phyloP scores from a whole-genome alignment of 2,329 filamentous ascomycete species.

The Xylariaceae sp. region DNA sequence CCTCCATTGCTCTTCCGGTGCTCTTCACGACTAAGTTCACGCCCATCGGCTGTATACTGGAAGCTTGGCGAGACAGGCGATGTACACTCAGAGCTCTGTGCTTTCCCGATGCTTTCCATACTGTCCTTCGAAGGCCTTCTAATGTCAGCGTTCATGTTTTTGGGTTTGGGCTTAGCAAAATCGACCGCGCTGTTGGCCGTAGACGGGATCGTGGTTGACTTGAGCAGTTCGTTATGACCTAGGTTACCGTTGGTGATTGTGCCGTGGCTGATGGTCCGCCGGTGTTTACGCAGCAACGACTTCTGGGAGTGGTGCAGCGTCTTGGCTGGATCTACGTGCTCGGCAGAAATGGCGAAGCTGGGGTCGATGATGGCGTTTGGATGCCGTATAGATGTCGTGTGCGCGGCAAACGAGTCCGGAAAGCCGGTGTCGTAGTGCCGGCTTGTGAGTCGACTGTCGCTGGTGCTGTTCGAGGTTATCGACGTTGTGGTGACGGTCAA shows the following conservation, averaged over 20 bases:
- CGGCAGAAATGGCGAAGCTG: constrained; percentile 62
- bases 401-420: constrained; percentile 44
- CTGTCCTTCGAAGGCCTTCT: too few species aligned
- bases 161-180: constrained; percentile 27
- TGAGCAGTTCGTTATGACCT: constrained; percentile 42
- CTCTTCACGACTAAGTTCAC: too few species aligned
- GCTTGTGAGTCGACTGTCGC: constrained; percentile 39
- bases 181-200: constrained; percentile 34
- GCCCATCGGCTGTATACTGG: constrained; percentile 18
- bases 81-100: too few species aligned
- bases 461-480: constrained; percentile 32
- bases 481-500: constrained; percentile 37
- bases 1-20: constrained; percentile 31
- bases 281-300: constrained; percentile 55
- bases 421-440: constrained; percentile 44
- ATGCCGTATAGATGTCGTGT: constrained; percentile 67
- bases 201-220: constrained; percentile 27
- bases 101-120: too few species aligned
- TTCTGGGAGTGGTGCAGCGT: constrained; percentile 53
- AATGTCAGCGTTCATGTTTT: too few species aligned
- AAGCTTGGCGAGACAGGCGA: constrained; percentile 30
- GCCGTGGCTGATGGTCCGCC: constrained; percentile 55
- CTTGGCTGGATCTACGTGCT: constrained; percentile 56
- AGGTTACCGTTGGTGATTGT: constrained; percentile 49
- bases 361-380: constrained; percentile 66